These are phyloP conservation scores for Conringia planisiliqua DNA, from an alignment of 345 rosid genomes.

Conservation along the genomic window DNA sequence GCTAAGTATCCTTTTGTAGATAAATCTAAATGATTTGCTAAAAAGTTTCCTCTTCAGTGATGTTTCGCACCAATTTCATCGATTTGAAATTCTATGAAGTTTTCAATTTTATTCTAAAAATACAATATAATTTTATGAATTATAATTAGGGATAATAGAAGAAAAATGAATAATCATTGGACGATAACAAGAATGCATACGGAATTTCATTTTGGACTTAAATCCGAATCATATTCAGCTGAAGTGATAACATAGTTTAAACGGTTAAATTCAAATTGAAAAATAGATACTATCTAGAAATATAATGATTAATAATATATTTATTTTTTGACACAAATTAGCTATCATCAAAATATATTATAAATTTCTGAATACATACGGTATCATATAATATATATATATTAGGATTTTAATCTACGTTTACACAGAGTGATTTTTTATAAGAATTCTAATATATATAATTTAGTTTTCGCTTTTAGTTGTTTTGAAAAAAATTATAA, in stretches of 20 bases:
- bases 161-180: neutral
- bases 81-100: slow-evolving; percentile 4
- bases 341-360: neutral
- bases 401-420: too few relatives aligned
- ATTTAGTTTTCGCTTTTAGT: too few relatives aligned
- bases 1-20: slow-evolving; percentile 22
- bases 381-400: too few relatives aligned
- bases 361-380: neutral
- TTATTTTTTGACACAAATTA: neutral
- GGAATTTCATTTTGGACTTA: slow-evolving; percentile 1
- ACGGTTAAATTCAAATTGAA: neutral
- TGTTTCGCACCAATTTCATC: slow-evolving; percentile 18
- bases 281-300: neutral
- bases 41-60: slow-evolving; percentile 11
- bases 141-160: neutral
- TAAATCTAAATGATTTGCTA: slow-evolving; percentile 17
- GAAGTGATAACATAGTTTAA: slow-evolving; percentile 6
- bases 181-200: neutral
- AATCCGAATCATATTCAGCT: slow-evolving; percentile 9
- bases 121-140: neutral
- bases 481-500: too few relatives aligned
- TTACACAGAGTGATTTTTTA: too few relatives aligned
- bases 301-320: too few relatives aligned
- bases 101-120: neutral
- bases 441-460: too few relatives aligned